Conservation (phyloP, 306 rosid species). For the Acacia crassicarpa region DNA sequence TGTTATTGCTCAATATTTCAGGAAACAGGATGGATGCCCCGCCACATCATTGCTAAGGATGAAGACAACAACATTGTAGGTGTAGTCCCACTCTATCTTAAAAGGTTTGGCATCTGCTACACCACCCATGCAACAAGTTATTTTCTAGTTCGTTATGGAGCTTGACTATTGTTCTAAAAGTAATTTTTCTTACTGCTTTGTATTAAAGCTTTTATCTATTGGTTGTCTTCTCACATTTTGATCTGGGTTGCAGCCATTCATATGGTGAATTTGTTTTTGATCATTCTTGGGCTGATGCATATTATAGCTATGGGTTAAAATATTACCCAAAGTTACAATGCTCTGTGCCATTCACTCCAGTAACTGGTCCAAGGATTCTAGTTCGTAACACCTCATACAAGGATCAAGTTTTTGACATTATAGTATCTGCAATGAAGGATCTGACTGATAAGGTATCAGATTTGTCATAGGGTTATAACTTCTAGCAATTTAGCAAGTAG, state of each 20-base stretch:
- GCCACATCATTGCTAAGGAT: slow-evolving; percentile 75
- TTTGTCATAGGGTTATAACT: slow-evolving; percentile 9
- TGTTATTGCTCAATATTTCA: slow-evolving; percentile 28
- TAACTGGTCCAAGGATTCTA: slow-evolving; percentile 89
- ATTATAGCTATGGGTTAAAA: slow-evolving; percentile 63
- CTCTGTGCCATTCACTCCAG: slow-evolving; percentile 94
- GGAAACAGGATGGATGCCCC: slow-evolving; percentile 90
- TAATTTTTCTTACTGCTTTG: neutral
- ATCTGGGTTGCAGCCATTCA: slow-evolving; percentile 68
- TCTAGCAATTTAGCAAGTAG: neutral
- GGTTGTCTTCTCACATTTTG: slow-evolving; percentile 4
- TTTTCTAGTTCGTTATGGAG: slow-evolving; percentile 15
- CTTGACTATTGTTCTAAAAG: slow-evolving; percentile 1
- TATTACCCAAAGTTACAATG: slow-evolving; percentile 91
- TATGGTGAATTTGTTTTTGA: slow-evolving; percentile 97
- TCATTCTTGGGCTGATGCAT: slow-evolving; percentile 98
- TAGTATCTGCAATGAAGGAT: slow-evolving; percentile 70
- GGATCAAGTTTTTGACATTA: slow-evolving; percentile 63
- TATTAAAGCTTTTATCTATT: neutral
- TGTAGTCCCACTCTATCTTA: slow-evolving; percentile 86
- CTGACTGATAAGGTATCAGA: slow-evolving; percentile 62
- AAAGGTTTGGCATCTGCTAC: slow-evolving; percentile 49
- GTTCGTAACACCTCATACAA: slow-evolving; percentile 59
- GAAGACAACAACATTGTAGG: slow-evolving; percentile 47
- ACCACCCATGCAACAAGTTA: slow-evolving; percentile 21